Base-by-base conservation (phyloP, 805 yeast genomes). In the Candida stauntonica region DNA sequence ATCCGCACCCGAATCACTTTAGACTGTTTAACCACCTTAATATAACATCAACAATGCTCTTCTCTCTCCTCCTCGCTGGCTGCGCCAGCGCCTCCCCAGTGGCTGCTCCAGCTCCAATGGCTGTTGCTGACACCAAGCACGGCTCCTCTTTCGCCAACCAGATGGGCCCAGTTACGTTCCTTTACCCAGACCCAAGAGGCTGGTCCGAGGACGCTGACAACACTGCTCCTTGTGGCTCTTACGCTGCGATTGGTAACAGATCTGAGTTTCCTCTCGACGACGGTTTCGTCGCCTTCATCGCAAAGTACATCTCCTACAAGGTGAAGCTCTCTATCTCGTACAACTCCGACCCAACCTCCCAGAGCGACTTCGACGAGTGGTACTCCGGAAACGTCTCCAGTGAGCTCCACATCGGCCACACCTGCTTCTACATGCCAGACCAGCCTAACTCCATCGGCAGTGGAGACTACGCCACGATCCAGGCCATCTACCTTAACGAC, bases 181-280 rank as follows among this genome's bases (percentile, higher is more conserved):
- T 69, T 40, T 69, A 62, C 55, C 75, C 75, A 42, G 44, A 49
- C 5, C 67, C 59, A 39, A 64, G 75, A 58, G 67, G 61, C 44
- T 69, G 75, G 75, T 55, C 66, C 17, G 72, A 61, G 33, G 72
- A 65, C 33, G 59, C 60, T 17, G 74, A 69, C 48, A 64, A 65
- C 46, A 54, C 60, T 24, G 70, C 72, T 9, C 75, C 75, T 44
- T 69, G 75, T 55, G 75, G 75, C 34, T 58, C 70, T 5, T 56
- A 62, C 31, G 55, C 60, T 14, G 39, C 44, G 11, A 51, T 55
- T 14, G 38, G 41, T 17, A 66, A 68, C 55, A 67, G 75, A 58
- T 52, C 71, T 8, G 62, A 64, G 7, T 68, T 69, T 61, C 73
- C 75, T 29, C 48, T 69, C 37, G 70, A 66, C 45, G 69, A 68